Evolutionary conservation across 2,329 filamentous ascomycete species (phyloP).

Genomic region (Aspergillus fijiensis): DNA sequence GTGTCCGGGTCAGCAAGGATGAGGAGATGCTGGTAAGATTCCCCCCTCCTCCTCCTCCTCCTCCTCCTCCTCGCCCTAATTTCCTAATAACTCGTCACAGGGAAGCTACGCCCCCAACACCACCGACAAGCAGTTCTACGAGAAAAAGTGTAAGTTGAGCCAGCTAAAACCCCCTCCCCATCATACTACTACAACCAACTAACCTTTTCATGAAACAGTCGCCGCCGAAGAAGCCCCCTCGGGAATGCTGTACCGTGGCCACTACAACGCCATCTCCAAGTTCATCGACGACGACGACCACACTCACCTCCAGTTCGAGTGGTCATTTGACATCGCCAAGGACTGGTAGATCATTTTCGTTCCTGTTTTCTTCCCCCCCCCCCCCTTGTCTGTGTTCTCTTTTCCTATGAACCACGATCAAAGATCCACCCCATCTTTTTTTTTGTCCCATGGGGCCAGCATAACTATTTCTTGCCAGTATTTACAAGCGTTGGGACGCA

Average conservation of each 20-base stretch:
- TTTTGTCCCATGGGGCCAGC: not conserved
- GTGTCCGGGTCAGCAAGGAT: conserved; percentile 83
- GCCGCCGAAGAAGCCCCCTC: conserved; percentile 87
- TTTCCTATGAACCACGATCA: conserved; percentile 13
- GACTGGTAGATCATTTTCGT: conserved; percentile 62
- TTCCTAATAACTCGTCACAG: conserved; percentile 43
- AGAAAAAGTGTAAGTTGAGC: conserved; percentile 79
- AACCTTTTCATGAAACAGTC: conserved; percentile 57
- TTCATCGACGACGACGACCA: conserved; percentile 96
- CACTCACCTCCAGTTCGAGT: conserved; percentile 87
- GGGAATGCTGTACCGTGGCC: conserved; percentile 84
- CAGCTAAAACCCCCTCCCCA: not conserved
- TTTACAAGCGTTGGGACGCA: conserved; percentile 30
- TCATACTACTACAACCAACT: not conserved
- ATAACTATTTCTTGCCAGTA: not conserved
- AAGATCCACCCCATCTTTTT: not conserved
- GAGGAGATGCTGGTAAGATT: conserved; percentile 91
- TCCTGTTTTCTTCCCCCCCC: not conserved
- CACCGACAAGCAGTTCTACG: conserved; percentile 77
- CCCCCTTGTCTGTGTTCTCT: not conserved
- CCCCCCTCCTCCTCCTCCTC: no score
- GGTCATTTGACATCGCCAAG: conserved; percentile 96
- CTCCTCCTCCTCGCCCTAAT: no score
- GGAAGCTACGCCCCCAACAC: conserved; percentile 94
- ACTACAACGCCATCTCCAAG: conserved; percentile 84